Evolutionary conservation across 2,329 filamentous ascomycete genomes (phyloP), one percentile per base, ranked within the genome.

Genomic region (Hypomyces rosellus): DNA sequence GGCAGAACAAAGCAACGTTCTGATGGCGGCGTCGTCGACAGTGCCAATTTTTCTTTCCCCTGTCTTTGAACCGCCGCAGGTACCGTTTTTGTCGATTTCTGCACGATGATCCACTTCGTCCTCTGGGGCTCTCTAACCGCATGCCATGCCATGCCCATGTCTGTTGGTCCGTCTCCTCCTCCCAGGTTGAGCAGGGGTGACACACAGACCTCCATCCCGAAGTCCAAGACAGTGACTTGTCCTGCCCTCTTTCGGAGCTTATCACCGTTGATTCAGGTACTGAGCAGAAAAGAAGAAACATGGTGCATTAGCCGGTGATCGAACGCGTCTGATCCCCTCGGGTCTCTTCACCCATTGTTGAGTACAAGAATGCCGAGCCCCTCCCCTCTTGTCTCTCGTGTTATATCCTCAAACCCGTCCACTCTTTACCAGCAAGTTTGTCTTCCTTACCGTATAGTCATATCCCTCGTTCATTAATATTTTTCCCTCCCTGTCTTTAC

Each of bases 201-300:
- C 57, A 61, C 62, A 69, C 66, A 65, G 64, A 65, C 63, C 61
- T 56, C 63, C 61, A 55, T 57, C 59, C 51, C 54, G 52, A 48
- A 58, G 45, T 52, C 60, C 59, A 50, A 67, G 60, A 67, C 63
- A 67, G 62, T 67, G 60, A 58, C 55, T 62, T 60, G 56, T 57
- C 42, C 59, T 52, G 54, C 58, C 53, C 55, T 60, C 54, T 55
- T 54, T 58, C 25, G 57, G 58, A 55, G 53, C 55, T 53, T 57
- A 59, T 62, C 58, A 61, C 52, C 56, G 55, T 57, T 58, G 56
- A 62, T 58, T 60, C 59, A 65, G 62, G 60, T 61, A 63, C 63
- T 57, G 53, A 45, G 48, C 49, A 55, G 53, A 55, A 58, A 58
- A 63, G 57, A 64, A 63, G 58, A 57, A 57, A 59, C 55, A 57